A percentile compares a stretch with the other conserved stretches of the same genome.
These are phyloP conservation scores for Melastoma malabathricum DNA, from an alignment of 345 rosid genomes.

Conservation along the genomic window DNA sequence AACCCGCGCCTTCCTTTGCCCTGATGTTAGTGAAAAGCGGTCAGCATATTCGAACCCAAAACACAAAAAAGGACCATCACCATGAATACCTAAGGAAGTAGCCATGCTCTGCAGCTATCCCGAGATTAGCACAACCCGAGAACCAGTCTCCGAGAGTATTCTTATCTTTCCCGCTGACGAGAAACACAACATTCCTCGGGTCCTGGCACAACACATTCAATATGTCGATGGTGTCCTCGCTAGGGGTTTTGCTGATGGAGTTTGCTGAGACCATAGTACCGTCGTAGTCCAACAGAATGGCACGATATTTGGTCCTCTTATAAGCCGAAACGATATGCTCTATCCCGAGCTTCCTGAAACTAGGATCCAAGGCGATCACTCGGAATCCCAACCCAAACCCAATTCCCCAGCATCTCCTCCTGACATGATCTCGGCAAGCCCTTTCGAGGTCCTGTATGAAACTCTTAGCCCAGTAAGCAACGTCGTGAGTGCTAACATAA, in stretches of 20 bases:
- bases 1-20: constrained; percentile 43
- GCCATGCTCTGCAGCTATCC: constrained; percentile 85
- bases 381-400: constrained; percentile 90
- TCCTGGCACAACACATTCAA: constrained; percentile 63
- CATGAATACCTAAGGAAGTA: constrained; percentile 58
- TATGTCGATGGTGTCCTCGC: constrained; percentile 36
- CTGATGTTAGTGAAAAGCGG: constrained; percentile 20
- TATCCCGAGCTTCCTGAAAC: constrained; percentile 64
- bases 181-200: constrained; percentile 64
- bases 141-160: constrained; percentile 64
- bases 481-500: constrained; percentile 88
- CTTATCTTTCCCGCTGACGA: constrained; percentile 78
- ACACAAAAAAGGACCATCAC: not conserved
- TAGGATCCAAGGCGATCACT: constrained; percentile 86
- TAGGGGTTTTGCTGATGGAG: constrained; percentile 46
- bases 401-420: constrained; percentile 87
- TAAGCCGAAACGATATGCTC: constrained; percentile 88
- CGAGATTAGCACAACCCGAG: constrained; percentile 55
- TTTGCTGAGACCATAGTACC: constrained; percentile 52
- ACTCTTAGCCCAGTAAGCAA: constrained; percentile 90
- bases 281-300: constrained; percentile 83
- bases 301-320: constrained; percentile 72
- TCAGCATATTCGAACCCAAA: not conserved
- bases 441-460: constrained; percentile 91
- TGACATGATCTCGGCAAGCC: constrained; percentile 67